Conservation (phyloP, 495 filamentous ascomycete species). For the Aspergillus asperescens region DNA sequence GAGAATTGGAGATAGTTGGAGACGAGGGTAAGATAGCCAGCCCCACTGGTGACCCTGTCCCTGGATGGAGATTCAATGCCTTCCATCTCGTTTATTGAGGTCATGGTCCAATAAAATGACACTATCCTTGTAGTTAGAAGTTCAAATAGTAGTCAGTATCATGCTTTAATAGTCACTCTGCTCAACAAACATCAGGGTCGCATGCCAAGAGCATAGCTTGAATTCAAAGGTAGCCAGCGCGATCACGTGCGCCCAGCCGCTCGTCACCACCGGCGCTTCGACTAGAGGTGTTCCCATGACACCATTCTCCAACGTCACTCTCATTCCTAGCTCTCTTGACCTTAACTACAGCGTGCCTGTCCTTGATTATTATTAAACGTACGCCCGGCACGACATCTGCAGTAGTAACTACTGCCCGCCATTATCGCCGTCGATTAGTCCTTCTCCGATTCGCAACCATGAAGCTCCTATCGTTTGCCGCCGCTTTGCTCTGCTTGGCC, state of each 20-base stretch:
- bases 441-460: constrained; percentile 24
- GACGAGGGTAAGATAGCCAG: too few species aligned
- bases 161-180: too few species aligned
- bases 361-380: neutral
- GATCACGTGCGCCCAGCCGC: constrained; percentile 14
- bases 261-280: constrained; percentile 4
- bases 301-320: constrained; percentile 2
- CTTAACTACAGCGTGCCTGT: constrained; percentile 2
- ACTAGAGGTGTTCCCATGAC: constrained; percentile 14
- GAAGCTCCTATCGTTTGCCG: constrained; percentile 43
- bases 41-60: too few species aligned
- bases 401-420: neutral
- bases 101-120: too few species aligned
- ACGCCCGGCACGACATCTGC: neutral
- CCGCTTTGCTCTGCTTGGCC: constrained; percentile 30
- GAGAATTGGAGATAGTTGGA: neutral
- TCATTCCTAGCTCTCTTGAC: neutral
- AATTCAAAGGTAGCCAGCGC: constrained; percentile 1
- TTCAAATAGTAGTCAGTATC: too few species aligned
- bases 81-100: too few species aligned
- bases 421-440: neutral
- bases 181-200: too few species aligned
- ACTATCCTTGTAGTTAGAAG: too few species aligned
- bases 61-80: too few species aligned
- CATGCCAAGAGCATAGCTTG: constrained; percentile 2